Conservation (phyloP, 2,329 filamentous ascomycete species). For the Lomentospora prolificans region DNA sequence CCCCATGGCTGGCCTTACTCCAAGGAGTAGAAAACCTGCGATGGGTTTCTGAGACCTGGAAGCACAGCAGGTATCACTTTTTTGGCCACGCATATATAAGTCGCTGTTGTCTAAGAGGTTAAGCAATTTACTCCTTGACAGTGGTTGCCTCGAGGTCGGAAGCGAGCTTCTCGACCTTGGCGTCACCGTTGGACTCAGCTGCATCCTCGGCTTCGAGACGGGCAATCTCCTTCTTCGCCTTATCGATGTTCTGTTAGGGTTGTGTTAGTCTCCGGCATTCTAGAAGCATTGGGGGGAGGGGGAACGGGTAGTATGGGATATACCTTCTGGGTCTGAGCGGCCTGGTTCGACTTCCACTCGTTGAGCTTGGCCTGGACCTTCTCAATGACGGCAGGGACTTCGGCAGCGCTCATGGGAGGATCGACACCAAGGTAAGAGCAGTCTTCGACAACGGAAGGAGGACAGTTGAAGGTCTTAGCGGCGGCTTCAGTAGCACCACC, state of each 20-base stretch:
- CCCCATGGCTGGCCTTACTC: background rate
- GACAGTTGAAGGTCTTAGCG: constrained; percentile 64
- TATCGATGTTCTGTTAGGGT: constrained; percentile 74
- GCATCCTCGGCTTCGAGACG: constrained; percentile 58
- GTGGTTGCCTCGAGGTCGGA: constrained; percentile 41
- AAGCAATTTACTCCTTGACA: constrained; percentile 18
- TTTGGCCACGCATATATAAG: background rate
- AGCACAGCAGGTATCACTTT: no score
- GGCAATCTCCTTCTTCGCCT: constrained; percentile 92
- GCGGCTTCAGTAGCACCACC: constrained; percentile 36
- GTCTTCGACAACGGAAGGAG: constrained; percentile 85
- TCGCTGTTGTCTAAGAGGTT: no score
- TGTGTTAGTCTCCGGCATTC: background rate
- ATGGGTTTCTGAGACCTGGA: background rate
- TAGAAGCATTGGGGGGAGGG: background rate
- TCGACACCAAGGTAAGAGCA: constrained; percentile 76
- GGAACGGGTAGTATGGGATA: constrained; percentile 24
- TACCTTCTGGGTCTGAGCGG: constrained; percentile 81
- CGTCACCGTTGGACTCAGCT: constrained; percentile 34
- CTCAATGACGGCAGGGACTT: constrained; percentile 70
- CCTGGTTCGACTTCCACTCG: constrained; percentile 86
- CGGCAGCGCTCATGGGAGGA: constrained; percentile 75
- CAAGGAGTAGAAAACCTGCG: background rate
- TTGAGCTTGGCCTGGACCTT: constrained; percentile 88
- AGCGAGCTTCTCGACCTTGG: constrained; percentile 44